Evolutionary conservation across 495 filamentous ascomycete species (phyloP).

Genomic region (Lasiosphaeris hirsuta): DNA sequence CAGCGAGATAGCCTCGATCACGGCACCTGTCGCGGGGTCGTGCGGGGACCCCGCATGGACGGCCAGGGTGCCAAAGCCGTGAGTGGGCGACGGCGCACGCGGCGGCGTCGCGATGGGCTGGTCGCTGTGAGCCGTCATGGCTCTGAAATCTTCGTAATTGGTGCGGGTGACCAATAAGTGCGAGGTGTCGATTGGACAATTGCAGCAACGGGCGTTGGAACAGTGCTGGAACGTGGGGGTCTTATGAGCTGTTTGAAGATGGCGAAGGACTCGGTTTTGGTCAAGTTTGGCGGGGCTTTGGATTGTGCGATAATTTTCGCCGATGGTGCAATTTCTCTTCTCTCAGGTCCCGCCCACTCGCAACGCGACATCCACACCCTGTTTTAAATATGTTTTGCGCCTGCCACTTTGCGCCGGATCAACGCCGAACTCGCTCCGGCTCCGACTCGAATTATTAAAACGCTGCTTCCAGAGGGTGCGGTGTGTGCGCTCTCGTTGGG

Average conservation of each 20-base stretch:
- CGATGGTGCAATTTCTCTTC: slow-evolving; percentile 22
- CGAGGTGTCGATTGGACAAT: background rate
- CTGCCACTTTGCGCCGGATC: background rate
- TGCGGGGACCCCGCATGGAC: slow-evolving; percentile 90
- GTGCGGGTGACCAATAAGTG: background rate
- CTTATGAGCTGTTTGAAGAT: background rate
- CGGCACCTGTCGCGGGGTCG: slow-evolving; percentile 87
- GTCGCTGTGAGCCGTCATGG: slow-evolving; percentile 40
- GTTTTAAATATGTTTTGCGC: slow-evolving; percentile 15
- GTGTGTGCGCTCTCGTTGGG: background rate
- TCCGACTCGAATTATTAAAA: slow-evolving; percentile 15
- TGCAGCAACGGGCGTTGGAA: background rate
- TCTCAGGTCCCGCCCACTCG: background rate
- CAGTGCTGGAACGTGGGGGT: slow-evolving; percentile 7
- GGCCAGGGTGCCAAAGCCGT: slow-evolving; percentile 84
- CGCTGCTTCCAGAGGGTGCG: too few species aligned
- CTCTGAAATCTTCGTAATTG: slow-evolving; percentile 2
- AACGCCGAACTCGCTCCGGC: slow-evolving; percentile 6
- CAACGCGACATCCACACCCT: background rate
- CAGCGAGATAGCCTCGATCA: slow-evolving; percentile 92
- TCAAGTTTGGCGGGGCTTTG: background rate
- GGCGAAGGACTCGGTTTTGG: background rate
- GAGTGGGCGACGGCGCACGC: slow-evolving; percentile 36
- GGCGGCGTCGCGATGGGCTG: slow-evolving; percentile 43
- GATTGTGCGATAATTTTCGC: slow-evolving; percentile 13